phyloP scores from a whole-genome alignment of 257 asterid species.

The Forsythia suspensa region DNA sequence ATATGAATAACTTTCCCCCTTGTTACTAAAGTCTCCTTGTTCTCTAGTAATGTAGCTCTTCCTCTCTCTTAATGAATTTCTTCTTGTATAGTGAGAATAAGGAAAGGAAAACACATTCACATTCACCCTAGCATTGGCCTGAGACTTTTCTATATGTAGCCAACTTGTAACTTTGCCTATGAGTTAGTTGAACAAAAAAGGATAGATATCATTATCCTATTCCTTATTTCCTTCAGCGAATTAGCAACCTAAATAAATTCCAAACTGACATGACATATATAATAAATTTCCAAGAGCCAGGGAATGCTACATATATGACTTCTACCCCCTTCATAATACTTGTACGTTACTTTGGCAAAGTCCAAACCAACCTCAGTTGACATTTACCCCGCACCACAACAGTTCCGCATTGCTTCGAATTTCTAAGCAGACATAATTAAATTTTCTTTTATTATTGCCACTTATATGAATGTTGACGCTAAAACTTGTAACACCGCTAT shows the following conservation, averaged over 20 bases:
- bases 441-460: neutral
- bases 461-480: neutral
- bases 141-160: neutral
- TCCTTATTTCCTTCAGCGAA: neutral
- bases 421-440: neutral
- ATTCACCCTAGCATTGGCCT: neutral
- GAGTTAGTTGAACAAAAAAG: neutral
- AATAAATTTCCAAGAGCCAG: neutral
- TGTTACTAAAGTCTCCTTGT: neutral
- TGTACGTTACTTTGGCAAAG: neutral
- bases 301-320: neutral
- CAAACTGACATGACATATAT: neutral
- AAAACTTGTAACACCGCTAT: neutral
- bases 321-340: neutral
- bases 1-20: neutral
- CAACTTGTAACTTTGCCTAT: neutral
- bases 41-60: neutral
- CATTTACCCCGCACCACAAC: neutral
- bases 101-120: neutral
- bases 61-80: neutral
- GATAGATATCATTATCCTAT: neutral
- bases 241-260: conserved; percentile 6
- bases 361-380: neutral
- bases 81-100: neutral
- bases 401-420: neutral